Percentiles rank a stretch among this genome's conserved stretches.
Conservation (phyloP, 164 flowering plant species). For the Tinospora cordifolia region DNA sequence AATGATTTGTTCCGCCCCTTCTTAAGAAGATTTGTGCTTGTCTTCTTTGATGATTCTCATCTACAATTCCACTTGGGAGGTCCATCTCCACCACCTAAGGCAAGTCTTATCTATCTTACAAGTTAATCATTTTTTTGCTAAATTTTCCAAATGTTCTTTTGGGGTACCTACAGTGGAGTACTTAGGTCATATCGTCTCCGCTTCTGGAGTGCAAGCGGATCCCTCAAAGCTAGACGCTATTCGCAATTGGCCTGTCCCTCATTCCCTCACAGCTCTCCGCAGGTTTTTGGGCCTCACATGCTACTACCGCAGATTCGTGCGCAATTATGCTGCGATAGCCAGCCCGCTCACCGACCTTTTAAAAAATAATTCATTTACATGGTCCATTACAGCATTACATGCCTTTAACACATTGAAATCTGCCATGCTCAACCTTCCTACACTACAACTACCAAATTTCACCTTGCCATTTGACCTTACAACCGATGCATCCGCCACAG, state of each 20-base stretch:
- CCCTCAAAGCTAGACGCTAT: neutral
- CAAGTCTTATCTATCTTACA: too few relatives aligned
- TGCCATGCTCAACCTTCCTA: neutral
- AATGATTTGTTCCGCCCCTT: neutral
- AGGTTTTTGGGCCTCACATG: too few relatives aligned
- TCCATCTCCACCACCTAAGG: too few relatives aligned
- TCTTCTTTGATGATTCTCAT: neutral
- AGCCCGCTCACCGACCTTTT: too few relatives aligned
- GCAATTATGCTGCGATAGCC: too few relatives aligned
- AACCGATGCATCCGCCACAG: neutral
- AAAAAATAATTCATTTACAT: too few relatives aligned
- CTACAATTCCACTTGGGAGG: neutral
- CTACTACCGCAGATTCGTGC: neutral
- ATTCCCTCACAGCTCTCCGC: neutral
- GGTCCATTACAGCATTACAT: neutral
- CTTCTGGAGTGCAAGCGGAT: neutral
- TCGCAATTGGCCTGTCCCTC: neutral
- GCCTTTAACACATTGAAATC: neutral
- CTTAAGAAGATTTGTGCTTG: neutral
- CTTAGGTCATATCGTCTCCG: neutral
- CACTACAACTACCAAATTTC: neutral
- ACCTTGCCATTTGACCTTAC: neutral
- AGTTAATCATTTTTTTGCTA: too few relatives aligned
- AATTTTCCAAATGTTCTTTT: too few relatives aligned
- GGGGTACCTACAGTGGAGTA: neutral